Evolutionary conservation across 2,329 filamentous ascomycete species (phyloP).

Genomic region (Xylaria multiplex): DNA sequence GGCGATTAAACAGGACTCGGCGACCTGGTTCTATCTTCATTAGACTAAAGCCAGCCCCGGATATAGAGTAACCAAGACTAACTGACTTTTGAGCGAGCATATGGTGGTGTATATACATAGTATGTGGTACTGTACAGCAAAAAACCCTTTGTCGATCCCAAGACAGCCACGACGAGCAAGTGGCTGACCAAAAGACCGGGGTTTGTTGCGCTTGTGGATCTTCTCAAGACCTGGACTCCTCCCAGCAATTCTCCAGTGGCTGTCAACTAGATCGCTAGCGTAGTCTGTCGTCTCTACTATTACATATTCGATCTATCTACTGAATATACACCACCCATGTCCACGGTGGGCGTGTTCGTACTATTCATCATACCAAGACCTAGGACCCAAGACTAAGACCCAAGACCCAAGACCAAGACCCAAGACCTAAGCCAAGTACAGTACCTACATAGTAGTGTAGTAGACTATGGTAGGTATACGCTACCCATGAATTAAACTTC

Average conservation of each 20-base stretch:
- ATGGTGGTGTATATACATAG: background rate
- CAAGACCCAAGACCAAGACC: no score
- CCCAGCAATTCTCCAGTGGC: slow-evolving; percentile 30
- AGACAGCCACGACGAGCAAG: slow-evolving; percentile 17
- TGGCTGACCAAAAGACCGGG: slow-evolving; percentile 30
- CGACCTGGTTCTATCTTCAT: background rate
- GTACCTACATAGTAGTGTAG: background rate
- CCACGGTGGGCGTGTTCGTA: slow-evolving; percentile 25
- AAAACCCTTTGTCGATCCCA: slow-evolving; percentile 18
- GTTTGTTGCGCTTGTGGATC: slow-evolving; percentile 25
- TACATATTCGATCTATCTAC: slow-evolving; percentile 3
- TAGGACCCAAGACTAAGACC: background rate
- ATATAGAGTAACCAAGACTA: background rate
- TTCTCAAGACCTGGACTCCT: slow-evolving; percentile 8
- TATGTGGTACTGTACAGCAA: background rate
- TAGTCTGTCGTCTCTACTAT: no score
- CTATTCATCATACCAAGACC: slow-evolving; percentile 15
- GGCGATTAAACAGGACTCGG: background rate
- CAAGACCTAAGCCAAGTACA: no score
- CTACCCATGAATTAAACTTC: slow-evolving; percentile 27
- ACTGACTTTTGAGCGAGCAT: background rate
- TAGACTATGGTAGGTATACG: slow-evolving; percentile 12
- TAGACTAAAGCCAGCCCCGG: background rate
- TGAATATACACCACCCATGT: slow-evolving; percentile 12
- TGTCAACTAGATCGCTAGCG: slow-evolving; percentile 14